Evolutionary conservation across 2,329 filamentous ascomycete species (phyloP), one percentile per base, ranked within the genome.

Genomic region (Acrocalymma vagum): DNA sequence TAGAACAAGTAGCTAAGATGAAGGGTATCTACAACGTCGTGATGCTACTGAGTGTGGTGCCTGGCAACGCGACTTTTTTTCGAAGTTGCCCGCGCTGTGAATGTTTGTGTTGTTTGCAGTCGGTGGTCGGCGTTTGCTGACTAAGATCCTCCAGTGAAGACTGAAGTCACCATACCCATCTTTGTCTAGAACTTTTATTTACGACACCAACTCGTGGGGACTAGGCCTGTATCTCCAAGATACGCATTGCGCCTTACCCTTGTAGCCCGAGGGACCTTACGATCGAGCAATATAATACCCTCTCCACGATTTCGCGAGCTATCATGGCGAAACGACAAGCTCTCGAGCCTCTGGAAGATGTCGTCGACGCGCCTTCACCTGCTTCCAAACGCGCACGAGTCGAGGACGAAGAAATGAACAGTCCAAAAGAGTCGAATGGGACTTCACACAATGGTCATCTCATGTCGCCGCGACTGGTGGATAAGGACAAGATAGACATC

Each of bases 301-400:
- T 8, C 8, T 14, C 27, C 27, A 29, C 23, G 23, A n/a, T 25
- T 25, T 25, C n/a, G 8, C n/a, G n/a, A n/a, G 24, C 22, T 36
- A 35, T 21, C 34, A 78, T 78, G 75, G 64, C 72, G 15, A 79
- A 78, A 57, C 68, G 76, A 62, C 70, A 62, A 27, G 76, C 76
- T 15, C 63, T 72, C 32, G 73, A 74, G 36, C 61, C 72, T 24
- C 64, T 78, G 29, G 75, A 78, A 51, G 63, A 71, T 29, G 48
- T 63, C 16, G 46, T 62, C 31, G 62, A 66, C 31, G 60, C 55
- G 37, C 68, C 70, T 7, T 78, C 76, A n/a, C 76, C 76, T 15
- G 72, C 72, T 34, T 70, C 73, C 15, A 79, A 79, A 61, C 72
- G 72, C 46, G 67, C 72, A 39, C 68, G 72, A 32, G 70, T 78